Percentiles rank a stretch among this genome's conserved stretches.
phyloP scores from a whole-genome alignment of 1,284 basidiomycete species.

The Ustanciosporium gigantosporum region DNA sequence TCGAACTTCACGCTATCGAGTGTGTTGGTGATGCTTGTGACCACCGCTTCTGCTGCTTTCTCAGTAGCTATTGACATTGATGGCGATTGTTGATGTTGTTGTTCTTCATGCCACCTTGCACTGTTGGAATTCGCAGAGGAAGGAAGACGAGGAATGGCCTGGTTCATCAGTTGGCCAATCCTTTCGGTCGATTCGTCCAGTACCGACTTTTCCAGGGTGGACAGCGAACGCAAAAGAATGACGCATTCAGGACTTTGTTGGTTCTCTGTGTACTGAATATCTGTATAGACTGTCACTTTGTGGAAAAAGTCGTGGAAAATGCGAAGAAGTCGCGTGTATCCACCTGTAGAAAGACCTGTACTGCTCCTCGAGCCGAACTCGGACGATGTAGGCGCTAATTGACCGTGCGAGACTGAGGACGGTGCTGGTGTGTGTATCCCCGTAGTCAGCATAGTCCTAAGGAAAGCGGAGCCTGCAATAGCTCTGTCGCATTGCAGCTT shows the following conservation, averaged over 20 bases:
- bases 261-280: conserved; percentile 79
- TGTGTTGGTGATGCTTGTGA: conserved; percentile 77
- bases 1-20: conserved; percentile 91
- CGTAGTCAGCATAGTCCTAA: conserved; percentile 75
- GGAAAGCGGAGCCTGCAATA: conserved; percentile 76
- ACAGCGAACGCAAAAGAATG: conserved; percentile 78
- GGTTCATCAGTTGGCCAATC: background rate
- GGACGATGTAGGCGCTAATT: too few species aligned
- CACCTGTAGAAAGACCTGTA: conserved; percentile 62
- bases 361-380: too few species aligned
- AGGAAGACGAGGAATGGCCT: too few species aligned
- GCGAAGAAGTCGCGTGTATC: conserved; percentile 79
- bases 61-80: background rate
- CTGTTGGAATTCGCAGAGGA: too few species aligned
- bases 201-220: conserved; percentile 79
- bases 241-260: conserved; percentile 91
- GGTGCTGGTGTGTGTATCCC: background rate
- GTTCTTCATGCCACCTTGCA: too few species aligned
- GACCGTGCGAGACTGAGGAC: conserved; percentile 66
- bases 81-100: background rate
- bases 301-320: conserved; percentile 94
- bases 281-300: conserved; percentile 89
- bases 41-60: background rate
- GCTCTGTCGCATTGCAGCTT: conserved; percentile 71
- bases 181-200: conserved; percentile 79